Conservation (phyloP, 257 asterid genomes). For the Fraxinus anomala region DNA sequence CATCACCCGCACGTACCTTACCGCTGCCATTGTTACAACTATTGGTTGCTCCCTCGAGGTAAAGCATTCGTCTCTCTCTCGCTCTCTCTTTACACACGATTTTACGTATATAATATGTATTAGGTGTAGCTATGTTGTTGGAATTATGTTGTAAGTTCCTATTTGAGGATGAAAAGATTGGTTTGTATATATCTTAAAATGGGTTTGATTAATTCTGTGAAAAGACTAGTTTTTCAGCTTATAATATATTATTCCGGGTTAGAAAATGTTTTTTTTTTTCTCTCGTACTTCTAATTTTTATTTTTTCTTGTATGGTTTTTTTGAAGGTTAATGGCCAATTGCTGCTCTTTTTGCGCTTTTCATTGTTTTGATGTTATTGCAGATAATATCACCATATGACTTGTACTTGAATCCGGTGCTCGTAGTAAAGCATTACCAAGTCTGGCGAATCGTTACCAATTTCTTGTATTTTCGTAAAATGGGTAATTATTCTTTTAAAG, state of each 20-base stretch:
- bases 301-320: background rate
- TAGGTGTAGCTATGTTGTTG: background rate
- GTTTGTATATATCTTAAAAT: background rate
- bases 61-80: slow-evolving; percentile 7
- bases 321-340: background rate
- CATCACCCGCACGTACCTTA: slow-evolving; percentile 93
- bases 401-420: slow-evolving; percentile 87
- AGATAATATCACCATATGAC: slow-evolving; percentile 96
- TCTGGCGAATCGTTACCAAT: slow-evolving; percentile 94
- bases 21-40: slow-evolving; percentile 95
- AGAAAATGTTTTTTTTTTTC: no score
- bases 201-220: background rate
- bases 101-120: background rate
- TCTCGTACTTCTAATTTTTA: no score
- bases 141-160: background rate
- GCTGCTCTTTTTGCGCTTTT: background rate
- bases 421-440: slow-evolving; percentile 81
- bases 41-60: slow-evolving; percentile 97
- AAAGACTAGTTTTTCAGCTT: background rate
- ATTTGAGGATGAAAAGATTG: background rate
- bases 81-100: background rate
- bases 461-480: slow-evolving; percentile 92
- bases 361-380: slow-evolving; percentile 34
- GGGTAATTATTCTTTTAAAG: slow-evolving; percentile 57
- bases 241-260: background rate